phyloP scores from a whole-genome alignment of 139 green algal species.

The Prasinococcaceae sp. region DNA sequence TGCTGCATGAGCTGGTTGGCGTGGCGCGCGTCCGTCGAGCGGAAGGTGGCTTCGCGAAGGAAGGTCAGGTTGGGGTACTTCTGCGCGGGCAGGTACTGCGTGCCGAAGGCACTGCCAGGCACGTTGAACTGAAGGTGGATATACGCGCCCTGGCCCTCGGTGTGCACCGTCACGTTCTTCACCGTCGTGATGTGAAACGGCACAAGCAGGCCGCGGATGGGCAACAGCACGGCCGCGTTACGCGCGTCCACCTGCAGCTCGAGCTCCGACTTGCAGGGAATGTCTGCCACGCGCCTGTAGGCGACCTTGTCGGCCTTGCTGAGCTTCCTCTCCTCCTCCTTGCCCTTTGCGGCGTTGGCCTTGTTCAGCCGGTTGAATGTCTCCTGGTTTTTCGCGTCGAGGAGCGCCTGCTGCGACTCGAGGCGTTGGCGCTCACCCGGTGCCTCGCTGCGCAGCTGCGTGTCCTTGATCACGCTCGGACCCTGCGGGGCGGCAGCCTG shows the following conservation, averaged over 20 bases:
- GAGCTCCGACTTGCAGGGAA: conserved; percentile 46
- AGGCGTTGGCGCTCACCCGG: conserved; percentile 1
- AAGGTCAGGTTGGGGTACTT: conserved; percentile 54
- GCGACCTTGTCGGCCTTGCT: conserved; percentile 39
- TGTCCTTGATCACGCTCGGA: no score
- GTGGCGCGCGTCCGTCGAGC: conserved; percentile 51
- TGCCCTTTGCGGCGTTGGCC: conserved; percentile 20
- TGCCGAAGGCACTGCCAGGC: conserved; percentile 7
- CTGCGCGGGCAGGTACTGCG: conserved; percentile 16
- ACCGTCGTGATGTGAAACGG: conserved; percentile 94
- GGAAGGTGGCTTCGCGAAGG: conserved; percentile 89
- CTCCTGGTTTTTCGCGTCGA: conserved; percentile 19
- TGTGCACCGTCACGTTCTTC: conserved; percentile 60
- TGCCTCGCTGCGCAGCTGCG: no score
- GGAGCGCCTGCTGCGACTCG: conserved; percentile 6
- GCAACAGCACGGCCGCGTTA: conserved; percentile 76
- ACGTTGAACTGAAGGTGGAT: conserved; percentile 40
- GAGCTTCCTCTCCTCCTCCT: conserved; percentile 21
- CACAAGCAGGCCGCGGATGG: conserved; percentile 89
- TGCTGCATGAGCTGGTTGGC: conserved; percentile 61
- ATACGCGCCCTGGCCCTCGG: conserved; percentile 1
- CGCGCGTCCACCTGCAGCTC: conserved; percentile 47
- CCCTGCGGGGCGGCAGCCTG: no score
- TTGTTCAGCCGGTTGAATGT: conserved; percentile 24
- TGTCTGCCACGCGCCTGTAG: conserved; percentile 54